Conservation (phyloP, 129 eudicot species). For the sunflower (Helianthus annuus) region DNA sequence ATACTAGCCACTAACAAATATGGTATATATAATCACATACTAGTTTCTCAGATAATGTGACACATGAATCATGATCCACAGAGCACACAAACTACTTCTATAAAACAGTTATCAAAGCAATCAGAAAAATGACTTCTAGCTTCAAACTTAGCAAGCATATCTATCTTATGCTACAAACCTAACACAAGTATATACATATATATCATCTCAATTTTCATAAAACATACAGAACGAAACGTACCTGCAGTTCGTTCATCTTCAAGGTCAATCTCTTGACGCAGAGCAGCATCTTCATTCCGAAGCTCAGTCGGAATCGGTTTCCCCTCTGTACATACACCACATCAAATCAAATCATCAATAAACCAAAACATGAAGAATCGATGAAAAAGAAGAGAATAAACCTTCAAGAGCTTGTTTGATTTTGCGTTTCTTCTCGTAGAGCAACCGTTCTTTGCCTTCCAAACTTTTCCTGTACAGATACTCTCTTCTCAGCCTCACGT, state of each 20-base stretch:
- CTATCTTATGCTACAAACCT: too few species aligned
- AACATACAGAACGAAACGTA: neutral
- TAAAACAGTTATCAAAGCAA: neutral
- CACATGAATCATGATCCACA: too few species aligned
- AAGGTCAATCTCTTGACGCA: slow-evolving; percentile 91
- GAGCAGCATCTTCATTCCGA: slow-evolving; percentile 89
- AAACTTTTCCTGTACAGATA: slow-evolving; percentile 82
- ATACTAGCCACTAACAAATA: too few species aligned
- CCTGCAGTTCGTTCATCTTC: slow-evolving; percentile 86
- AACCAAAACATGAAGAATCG: neutral
- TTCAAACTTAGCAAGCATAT: neutral
- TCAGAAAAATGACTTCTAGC: neutral
- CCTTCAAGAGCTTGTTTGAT: slow-evolving; percentile 90
- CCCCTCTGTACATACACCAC: slow-evolving; percentile 53
- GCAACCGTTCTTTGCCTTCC: slow-evolving; percentile 93
- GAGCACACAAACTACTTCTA: neutral
- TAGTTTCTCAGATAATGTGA: too few species aligned
- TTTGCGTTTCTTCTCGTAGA: slow-evolving; percentile 94
- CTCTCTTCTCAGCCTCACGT: slow-evolving; percentile 76
- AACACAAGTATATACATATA: neutral
- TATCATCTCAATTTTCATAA: too few species aligned
- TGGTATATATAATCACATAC: neutral
- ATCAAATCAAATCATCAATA: neutral
- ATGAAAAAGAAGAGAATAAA: neutral
- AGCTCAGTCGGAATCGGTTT: slow-evolving; percentile 98